phyloP scores from a whole-genome alignment of 805 yeast species.

The Cyberlindnera meyerae region DNA sequence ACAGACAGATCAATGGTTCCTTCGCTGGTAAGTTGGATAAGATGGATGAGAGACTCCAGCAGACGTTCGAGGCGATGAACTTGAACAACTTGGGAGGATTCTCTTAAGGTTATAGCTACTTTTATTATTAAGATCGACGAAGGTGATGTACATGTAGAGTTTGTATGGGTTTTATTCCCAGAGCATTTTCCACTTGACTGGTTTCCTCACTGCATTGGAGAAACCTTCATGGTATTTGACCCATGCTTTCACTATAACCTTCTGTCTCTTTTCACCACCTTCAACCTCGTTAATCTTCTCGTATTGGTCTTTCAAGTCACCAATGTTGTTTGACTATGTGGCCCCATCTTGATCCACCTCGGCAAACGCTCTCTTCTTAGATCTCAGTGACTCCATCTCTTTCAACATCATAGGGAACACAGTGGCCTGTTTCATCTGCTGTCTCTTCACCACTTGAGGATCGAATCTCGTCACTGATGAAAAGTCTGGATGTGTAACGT shows the following conservation, averaged over 20 bases:
- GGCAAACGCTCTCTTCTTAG: conserved; percentile 30
- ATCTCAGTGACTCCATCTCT: conserved; percentile 27
- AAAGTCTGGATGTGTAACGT: conserved; percentile 23
- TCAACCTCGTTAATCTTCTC: conserved; percentile 25
- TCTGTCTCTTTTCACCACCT: conserved; percentile 26
- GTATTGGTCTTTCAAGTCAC: conserved; percentile 40
- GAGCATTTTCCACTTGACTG: conserved; percentile 69
- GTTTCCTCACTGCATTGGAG: conserved; percentile 85
- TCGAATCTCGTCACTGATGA: conserved; percentile 21
- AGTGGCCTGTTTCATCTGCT: conserved; percentile 20
- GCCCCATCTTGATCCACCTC: conserved; percentile 14
- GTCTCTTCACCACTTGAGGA: conserved; percentile 12
- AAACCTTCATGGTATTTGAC: conserved; percentile 90
- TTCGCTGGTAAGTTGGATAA: conserved; percentile 31
- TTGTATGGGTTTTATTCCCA: conserved; percentile 34
- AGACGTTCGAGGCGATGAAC: conserved; percentile 13
- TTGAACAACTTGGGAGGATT: conserved; percentile 19
- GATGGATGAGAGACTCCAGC: conserved; percentile 11
- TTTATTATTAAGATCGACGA: too few species aligned
- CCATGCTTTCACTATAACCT: conserved; percentile 50
- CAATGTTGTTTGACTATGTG: conserved; percentile 15
- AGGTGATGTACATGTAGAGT: conserved; percentile 11
- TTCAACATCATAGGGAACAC: conserved; percentile 21
- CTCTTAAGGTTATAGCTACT: too few species aligned
- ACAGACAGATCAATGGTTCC: conserved; percentile 28